phyloP scores from a whole-genome alignment of 345 rosid species.

The Corchorus olitorius region DNA sequence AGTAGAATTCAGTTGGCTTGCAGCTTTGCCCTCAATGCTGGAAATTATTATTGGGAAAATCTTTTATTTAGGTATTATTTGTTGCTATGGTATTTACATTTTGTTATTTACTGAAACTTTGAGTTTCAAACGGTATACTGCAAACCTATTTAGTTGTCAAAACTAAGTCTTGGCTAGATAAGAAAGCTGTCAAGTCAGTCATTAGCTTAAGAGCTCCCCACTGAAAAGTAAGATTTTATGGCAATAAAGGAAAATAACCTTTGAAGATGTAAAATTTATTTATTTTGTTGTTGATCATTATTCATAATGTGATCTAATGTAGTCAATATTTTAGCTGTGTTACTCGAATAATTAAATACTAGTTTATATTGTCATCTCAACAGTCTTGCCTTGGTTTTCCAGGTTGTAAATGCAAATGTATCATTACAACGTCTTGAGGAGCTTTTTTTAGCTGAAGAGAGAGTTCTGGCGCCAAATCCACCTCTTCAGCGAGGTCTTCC shows the following conservation, averaged over 20 bases:
- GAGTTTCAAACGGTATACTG: background rate
- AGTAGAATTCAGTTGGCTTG: background rate
- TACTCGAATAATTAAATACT: background rate
- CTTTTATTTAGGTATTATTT: background rate
- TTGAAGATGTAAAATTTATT: background rate
- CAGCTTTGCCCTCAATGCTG: background rate
- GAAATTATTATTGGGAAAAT: background rate
- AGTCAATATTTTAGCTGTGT: background rate
- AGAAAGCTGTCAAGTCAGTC: background rate
- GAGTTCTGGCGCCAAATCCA: slow-evolving; percentile 72
- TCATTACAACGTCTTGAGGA: slow-evolving; percentile 91
- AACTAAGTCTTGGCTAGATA: background rate
- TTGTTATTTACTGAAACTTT: background rate
- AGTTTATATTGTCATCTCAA: background rate
- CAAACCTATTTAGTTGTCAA: background rate
- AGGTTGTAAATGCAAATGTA: slow-evolving; percentile 92
- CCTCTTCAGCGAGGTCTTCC: slow-evolving; percentile 76
- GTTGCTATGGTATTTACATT: background rate
- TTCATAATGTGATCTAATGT: background rate
- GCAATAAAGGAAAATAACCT: background rate
- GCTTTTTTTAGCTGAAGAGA: slow-evolving; percentile 80
- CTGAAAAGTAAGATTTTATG: background rate
- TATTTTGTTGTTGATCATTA: background rate
- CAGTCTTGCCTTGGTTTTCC: slow-evolving; percentile 6
- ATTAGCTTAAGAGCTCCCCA: background rate